Evolutionary conservation across 2,329 filamentous ascomycete species (phyloP), one percentile per base, ranked within the genome.

Genomic region (Sclerotinia borealis): DNA sequence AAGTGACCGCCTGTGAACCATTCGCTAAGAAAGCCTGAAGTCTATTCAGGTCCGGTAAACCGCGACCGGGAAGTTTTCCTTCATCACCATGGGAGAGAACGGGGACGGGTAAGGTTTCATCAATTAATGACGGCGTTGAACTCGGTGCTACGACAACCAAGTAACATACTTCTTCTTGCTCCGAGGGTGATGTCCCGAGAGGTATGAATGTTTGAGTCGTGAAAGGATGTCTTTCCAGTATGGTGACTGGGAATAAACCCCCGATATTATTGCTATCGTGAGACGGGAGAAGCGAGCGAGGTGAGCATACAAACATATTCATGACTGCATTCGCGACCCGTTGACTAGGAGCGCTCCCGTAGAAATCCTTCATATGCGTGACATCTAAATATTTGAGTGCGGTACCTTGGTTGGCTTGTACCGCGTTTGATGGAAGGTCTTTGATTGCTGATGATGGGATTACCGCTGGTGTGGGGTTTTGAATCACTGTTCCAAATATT

Each of bases 151-250:
- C 93, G 68, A 98, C 85, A 66, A 98, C 90, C 31, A 99, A 83
- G 75, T 93, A 97, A 27, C 80, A 77, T 13, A 80, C 79, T 60
- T 81, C 77, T 6, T 74, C 71, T 13, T 75, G 69, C 52, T 74
- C 72, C n/a, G 78, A 77, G 13, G 77, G 70, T 1, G 77, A 79
- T 34, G 87, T 71, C 41, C 85, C 84, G 58, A 97, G 79, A 0
- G 95, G 95, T 49, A 91, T 83, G 76, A 99, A 98, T 0, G 92
- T 96, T 78, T 99, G 95, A 1, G 91, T 91, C 1, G 95, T 98
- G 77, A 87, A 98, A 0, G 95, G 93, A 76, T 99, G 95, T 45
- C 95, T 83, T 76, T 99, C 95, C 36, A 98, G 84, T 63, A 96
- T 84, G 25, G 78, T 77, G 61, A 97, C 82, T 51, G 83, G 79